A percentile compares a stretch with the other conserved stretches of the same genome.
These are phyloP conservation scores for Simplicillium aogashimaense DNA, from an alignment of 2,329 filamentous ascomycete genomes.

Conservation along the genomic window DNA sequence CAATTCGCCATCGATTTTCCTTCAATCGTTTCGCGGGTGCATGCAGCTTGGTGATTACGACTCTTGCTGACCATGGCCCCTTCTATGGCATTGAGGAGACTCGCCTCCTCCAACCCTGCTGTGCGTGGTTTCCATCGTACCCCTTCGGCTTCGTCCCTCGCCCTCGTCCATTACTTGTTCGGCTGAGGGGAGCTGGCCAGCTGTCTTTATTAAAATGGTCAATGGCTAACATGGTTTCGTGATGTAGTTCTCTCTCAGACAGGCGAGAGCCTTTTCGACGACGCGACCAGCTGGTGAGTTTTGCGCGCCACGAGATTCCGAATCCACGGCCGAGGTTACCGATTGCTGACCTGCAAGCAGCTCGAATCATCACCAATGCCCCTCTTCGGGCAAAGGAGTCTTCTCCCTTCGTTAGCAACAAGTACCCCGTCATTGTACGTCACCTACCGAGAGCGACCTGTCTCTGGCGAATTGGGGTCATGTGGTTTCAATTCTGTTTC, in stretches of 20 bases:
- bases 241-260: conserved; percentile 14
- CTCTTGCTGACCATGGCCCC: conserved; percentile 41
- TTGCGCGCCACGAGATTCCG: background rate
- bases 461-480: too few species aligned
- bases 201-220: background rate
- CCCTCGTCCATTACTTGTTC: conserved; percentile 8
- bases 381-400: conserved; percentile 91
- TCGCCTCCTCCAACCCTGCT: conserved; percentile 44
- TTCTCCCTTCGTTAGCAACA: conserved; percentile 72
- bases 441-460: conserved; percentile 2
- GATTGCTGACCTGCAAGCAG: conserved; percentile 29
- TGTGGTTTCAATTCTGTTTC: background rate
- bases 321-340: background rate
- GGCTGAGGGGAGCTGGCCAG: conserved; percentile 6
- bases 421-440: conserved; percentile 89
- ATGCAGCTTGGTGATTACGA: conserved; percentile 20
- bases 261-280: conserved; percentile 75
- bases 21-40: conserved; percentile 9
- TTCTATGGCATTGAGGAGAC: conserved; percentile 54
- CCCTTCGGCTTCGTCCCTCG: conserved; percentile 10
- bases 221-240: conserved; percentile 2
- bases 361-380: conserved; percentile 76
- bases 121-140: conserved; percentile 33
- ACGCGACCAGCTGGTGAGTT: conserved; percentile 67
- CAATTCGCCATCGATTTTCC: conserved; percentile 14